Evolutionary conservation across 2,329 filamentous ascomycete genomes (phyloP).

Genomic region (Colletotrichum kahawae): DNA sequence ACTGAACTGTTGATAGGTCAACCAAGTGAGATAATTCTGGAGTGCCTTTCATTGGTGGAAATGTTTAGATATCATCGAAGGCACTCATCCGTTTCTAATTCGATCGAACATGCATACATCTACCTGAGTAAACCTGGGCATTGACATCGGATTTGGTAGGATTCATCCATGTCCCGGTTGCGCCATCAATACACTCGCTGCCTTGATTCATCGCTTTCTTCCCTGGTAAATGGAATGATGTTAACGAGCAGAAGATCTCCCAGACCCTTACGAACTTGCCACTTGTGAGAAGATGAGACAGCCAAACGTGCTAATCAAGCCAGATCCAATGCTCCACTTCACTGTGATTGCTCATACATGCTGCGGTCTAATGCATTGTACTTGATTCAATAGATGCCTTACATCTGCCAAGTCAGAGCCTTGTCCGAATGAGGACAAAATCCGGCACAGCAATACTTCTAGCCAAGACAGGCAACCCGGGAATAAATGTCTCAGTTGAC

Average conservation of each 20-base stretch:
- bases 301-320: fast-evolving
- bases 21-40: background rate
- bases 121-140: background rate
- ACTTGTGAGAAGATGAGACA: fast-evolving
- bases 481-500: background rate
- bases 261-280: fast-evolving
- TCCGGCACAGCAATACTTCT: fast-evolving
- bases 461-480: background rate
- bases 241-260: fast-evolving
- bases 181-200: fast-evolving
- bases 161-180: fast-evolving
- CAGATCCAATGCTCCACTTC: background rate
- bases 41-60: background rate
- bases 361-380: background rate
- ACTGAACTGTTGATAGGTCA: background rate
- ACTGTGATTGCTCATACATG: background rate
- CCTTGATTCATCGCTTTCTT: background rate
- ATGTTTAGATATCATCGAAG: fast-evolving
- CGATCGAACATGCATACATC: background rate
- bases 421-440: background rate
- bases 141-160: fast-evolving
- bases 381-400: background rate
- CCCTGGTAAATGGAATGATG: fast-evolving
- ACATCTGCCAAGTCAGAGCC: background rate
- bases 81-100: background rate